These are phyloP conservation scores for Lodderomyces margitis DNA, from an alignment of 1,139 yeast genomes.

Conservation along the genomic window DNA sequence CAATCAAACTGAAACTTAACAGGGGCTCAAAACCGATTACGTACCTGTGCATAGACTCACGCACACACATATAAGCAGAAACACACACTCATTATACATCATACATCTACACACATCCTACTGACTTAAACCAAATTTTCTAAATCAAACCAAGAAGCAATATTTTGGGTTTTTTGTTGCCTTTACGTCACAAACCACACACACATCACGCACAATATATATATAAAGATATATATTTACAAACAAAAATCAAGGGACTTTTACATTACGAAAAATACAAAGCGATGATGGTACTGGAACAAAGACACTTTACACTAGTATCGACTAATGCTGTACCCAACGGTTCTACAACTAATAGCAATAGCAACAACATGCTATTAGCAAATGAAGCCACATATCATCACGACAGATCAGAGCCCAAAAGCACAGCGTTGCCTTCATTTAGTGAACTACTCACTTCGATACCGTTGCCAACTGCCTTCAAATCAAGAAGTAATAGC, in stretches of 20 bases:
- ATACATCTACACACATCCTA: too few relatives aligned
- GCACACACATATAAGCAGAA: too few relatives aligned
- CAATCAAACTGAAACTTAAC: too few relatives aligned
- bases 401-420: conserved; percentile 3
- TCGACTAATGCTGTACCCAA: neutral
- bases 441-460: conserved; percentile 38
- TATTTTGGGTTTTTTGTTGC: too few relatives aligned
- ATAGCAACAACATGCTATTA: conserved; percentile 1
- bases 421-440: conserved; percentile 28
- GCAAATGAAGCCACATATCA: neutral
- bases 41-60: too few relatives aligned
- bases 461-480: conserved; percentile 34
- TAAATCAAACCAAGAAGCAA: too few relatives aligned
- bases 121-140: too few relatives aligned
- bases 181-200: neutral
- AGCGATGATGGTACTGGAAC: neutral
- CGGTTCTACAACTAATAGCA: neutral
- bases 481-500: conserved; percentile 16
- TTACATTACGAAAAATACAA: neutral
- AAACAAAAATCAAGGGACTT: neutral
- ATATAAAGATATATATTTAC: too few relatives aligned
- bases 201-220: neutral
- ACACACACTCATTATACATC: too few relatives aligned
- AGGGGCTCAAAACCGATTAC: too few relatives aligned
- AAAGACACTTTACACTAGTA: neutral